Conservation (phyloP, 202 grass and related monocot species). For the Saccharum hybrid region DNA sequence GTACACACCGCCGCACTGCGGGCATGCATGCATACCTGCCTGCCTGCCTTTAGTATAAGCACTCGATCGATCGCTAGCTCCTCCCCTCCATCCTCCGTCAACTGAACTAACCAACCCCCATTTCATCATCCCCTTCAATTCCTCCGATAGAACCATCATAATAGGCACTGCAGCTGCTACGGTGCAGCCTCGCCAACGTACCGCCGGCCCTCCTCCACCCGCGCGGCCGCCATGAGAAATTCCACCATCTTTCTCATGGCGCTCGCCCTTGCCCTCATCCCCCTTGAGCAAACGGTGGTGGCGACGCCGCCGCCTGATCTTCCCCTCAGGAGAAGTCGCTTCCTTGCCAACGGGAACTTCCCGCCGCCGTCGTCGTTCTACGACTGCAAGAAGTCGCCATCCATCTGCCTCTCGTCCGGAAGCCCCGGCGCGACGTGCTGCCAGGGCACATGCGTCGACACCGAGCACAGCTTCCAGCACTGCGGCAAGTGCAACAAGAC, state of each 20-base stretch:
- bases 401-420: constrained; percentile 45
- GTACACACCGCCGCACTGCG: background rate
- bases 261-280: constrained; percentile 27
- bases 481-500: constrained; percentile 56
- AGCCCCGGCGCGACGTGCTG: constrained; percentile 59
- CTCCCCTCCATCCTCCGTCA: background rate
- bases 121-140: background rate
- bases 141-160: background rate
- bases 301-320: background rate
- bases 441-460: constrained; percentile 48
- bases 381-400: constrained; percentile 40
- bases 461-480: constrained; percentile 24
- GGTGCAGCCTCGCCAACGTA: background rate
- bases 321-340: constrained; percentile 49
- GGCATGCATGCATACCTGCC: background rate
- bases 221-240: constrained; percentile 49
- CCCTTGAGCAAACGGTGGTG: background rate
- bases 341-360: constrained; percentile 25
- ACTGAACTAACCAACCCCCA: background rate
- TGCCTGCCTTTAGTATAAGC: constrained; percentile 52
- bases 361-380: constrained; percentile 16
- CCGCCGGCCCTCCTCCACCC: background rate
- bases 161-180: constrained; percentile 18
- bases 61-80: background rate
- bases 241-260: constrained; percentile 60